phyloP scores from a whole-genome alignment of 345 rosid species.

The Cardamine chenopodiifolia region DNA sequence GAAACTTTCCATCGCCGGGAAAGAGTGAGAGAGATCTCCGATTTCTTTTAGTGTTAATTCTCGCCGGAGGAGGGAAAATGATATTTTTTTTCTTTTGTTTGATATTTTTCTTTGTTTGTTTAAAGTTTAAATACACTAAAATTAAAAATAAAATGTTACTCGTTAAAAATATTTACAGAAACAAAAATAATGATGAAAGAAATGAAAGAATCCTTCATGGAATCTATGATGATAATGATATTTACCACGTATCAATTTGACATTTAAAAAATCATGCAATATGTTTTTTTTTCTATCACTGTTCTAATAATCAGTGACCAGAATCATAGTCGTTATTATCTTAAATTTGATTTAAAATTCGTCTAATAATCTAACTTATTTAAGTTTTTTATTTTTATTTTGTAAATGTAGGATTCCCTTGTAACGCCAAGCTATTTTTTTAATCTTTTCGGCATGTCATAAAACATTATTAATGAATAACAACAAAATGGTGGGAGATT shows the following conservation, averaged over 20 bases:
- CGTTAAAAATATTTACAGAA: too few relatives aligned
- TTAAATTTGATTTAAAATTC: neutral
- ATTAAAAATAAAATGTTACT: too few relatives aligned
- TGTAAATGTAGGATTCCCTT: neutral
- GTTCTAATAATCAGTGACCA: neutral
- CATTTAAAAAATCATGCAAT: neutral
- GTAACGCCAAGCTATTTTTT: neutral
- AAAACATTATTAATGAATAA: neutral
- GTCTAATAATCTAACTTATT: neutral
- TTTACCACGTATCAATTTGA: neutral
- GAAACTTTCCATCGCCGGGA: slow-evolving; percentile 62
- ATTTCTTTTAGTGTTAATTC: neutral
- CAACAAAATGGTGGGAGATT: slow-evolving; percentile 7
- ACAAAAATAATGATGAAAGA: neutral
- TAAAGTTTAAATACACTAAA: neutral
- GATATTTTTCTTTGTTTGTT: neutral
- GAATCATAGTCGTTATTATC: too few relatives aligned
- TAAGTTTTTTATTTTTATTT: neutral
- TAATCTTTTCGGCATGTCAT: neutral
- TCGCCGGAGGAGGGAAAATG: slow-evolving; percentile 10
- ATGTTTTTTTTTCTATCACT: too few relatives aligned
- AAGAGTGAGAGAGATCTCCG: neutral
- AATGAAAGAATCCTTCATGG: neutral
- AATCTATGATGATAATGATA: neutral
- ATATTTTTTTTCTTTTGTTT: neutral